Base-by-base conservation (phyloP, 2,329 filamentous ascomycete species). In the Penicillium nordicum region DNA sequence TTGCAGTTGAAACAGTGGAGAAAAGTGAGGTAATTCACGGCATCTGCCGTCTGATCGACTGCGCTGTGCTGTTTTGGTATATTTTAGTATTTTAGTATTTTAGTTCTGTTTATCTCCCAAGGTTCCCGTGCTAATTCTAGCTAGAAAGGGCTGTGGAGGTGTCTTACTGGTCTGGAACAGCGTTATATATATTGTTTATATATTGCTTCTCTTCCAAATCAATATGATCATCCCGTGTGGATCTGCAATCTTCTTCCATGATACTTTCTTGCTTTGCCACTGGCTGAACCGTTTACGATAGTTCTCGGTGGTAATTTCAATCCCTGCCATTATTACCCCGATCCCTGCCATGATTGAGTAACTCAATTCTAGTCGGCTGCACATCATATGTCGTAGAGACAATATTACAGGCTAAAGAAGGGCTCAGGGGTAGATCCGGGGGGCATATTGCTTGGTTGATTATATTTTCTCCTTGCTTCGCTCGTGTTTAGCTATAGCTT, bases 1-100 rank as follows among this genome's bases (percentile, higher is more conserved):
- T 62, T 65, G 57, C 40, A 54, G 25, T 29, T 34, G 27, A 41
- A 34, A 9, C 2, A 11, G 27, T 62, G 63, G 62, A 57, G 51
- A 43, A 34, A 34, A 29, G 58, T 66, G 62, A 66, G 49, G 56
- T 66, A 61, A 66, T 60, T 43, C 46, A 53, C 63, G 62, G 61
- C 62, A 57, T 61, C 57, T 53, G 58, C 63, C 63, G 60, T 53
- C 50, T 57, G 54, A 57, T 57, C 54, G 43, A 48, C 54, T 34
- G 21, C 48, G 29, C 46, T 43, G 53, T 21, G 14, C 41, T 55
- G 41, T 42, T 52, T 51, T 40, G 41, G 18, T 18, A 18, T 18
- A 18, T 18, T 18, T 18, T 18, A 18, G 18, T 18, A n/a, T 18
- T 18, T 18, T 30, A 30, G 29, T 11, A 4, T 30, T 29, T 30